A percentile compares a stretch with the other conserved stretches of the same genome.
These are phyloP conservation scores for Pyricularia pennisetigena DNA, from an alignment of 2,329 filamentous ascomycete species.

Conservation along the genomic window DNA sequence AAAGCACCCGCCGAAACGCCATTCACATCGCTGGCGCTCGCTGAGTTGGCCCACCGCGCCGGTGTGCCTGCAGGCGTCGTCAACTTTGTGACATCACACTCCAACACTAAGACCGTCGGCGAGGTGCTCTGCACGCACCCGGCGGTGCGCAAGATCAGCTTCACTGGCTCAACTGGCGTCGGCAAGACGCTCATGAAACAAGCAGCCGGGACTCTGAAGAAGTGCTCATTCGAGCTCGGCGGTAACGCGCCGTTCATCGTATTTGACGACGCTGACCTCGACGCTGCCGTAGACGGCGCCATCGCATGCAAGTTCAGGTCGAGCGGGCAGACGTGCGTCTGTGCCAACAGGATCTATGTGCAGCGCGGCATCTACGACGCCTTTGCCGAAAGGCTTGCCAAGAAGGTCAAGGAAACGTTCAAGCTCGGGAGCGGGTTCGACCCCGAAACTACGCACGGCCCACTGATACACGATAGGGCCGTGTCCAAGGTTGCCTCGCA, in stretches of 20 bases:
- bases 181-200: constrained; percentile 82
- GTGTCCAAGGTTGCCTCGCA: constrained; percentile 70
- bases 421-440: constrained; percentile 68
- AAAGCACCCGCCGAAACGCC: constrained; percentile 92
- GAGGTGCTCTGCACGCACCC: constrained; percentile 66
- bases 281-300: constrained; percentile 72
- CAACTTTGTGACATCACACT: constrained; percentile 72
- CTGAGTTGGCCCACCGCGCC: constrained; percentile 76
- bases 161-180: constrained; percentile 70
- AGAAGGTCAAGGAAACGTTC: constrained; percentile 60
- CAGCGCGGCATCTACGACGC: constrained; percentile 69
- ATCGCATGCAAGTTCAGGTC: constrained; percentile 86
- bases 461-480: constrained; percentile 77
- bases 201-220: constrained; percentile 72
- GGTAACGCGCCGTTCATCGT: constrained; percentile 96
- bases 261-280: constrained; percentile 89
- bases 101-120: constrained; percentile 75
- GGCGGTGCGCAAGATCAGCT: constrained; percentile 79
- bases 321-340: constrained; percentile 93
- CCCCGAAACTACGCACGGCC: constrained; percentile 64
- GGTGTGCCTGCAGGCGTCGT: constrained; percentile 86
- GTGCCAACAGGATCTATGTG: constrained; percentile 74
- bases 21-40: constrained; percentile 78
- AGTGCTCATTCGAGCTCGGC: constrained; percentile 77
- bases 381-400: constrained; percentile 59